Evolutionary conservation across 1,139 yeast genomes (phyloP).

Genomic region (Blastobotrys arbuscula): DNA sequence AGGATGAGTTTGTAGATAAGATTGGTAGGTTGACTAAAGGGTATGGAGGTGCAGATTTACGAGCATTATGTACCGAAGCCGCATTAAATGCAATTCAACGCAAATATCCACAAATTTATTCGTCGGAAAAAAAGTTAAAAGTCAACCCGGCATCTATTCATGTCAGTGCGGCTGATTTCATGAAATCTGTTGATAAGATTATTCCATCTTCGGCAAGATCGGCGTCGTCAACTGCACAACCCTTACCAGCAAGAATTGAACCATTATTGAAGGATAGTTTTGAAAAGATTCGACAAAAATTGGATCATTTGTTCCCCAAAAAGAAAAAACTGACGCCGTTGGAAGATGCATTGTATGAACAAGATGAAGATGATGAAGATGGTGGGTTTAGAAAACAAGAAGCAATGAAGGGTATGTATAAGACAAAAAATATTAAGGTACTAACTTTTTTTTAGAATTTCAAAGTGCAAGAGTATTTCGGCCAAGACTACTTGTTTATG

Average conservation of each 20-base stretch:
- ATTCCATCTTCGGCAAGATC: constrained; percentile 92
- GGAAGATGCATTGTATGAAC: constrained; percentile 67
- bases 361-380: constrained; percentile 52
- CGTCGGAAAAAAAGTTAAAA: constrained; percentile 63
- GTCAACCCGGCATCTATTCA: constrained; percentile 68
- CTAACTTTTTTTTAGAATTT: constrained; percentile 22
- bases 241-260: constrained; percentile 66
- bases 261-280: constrained; percentile 56
- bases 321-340: constrained; percentile 52
- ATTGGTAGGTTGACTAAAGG: constrained; percentile 86
- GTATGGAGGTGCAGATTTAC: constrained; percentile 95
- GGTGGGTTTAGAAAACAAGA: constrained; percentile 68
- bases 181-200: constrained; percentile 78
- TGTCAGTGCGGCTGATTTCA: constrained; percentile 82
- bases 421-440: not conserved
- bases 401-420: constrained; percentile 43
- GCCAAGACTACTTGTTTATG: constrained; percentile 73
- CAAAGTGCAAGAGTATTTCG: constrained; percentile 66
- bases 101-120: constrained; percentile 87
- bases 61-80: constrained; percentile 94
- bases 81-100: constrained; percentile 90
- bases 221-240: constrained; percentile 65
- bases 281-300: constrained; percentile 41
- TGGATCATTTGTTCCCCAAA: constrained; percentile 61
- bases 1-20: constrained; percentile 52